Evolutionary conservation across 2,329 filamentous ascomycete species (phyloP).

Genomic region (Claviceps capensis): DNA sequence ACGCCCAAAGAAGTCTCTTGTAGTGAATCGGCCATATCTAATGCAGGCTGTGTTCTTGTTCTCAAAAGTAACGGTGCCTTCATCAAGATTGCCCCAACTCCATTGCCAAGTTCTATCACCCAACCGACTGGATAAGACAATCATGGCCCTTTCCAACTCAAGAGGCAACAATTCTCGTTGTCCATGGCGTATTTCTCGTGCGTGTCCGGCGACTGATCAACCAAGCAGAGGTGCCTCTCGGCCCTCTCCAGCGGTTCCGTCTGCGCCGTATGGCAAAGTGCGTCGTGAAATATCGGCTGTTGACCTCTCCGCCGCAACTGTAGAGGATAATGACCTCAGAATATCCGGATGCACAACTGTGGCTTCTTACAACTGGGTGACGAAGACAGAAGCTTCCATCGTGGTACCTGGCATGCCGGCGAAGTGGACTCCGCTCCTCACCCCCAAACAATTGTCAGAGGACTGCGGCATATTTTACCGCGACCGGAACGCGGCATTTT

Average conservation of each 20-base stretch:
- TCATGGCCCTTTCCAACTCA: background rate
- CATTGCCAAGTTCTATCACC: background rate
- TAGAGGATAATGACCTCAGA: background rate
- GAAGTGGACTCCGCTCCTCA: constrained; percentile 30
- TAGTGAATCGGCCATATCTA: background rate
- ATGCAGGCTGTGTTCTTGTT: background rate
- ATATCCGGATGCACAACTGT: background rate
- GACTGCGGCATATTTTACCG: constrained; percentile 38
- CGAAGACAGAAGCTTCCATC: background rate
- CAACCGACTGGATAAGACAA: too few relatives aligned
- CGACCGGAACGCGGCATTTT: constrained; percentile 39
- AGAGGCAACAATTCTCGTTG: background rate
- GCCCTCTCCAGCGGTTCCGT: background rate
- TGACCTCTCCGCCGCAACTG: background rate
- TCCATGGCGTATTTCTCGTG: background rate
- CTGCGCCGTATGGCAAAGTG: background rate
- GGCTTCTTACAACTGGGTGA: background rate
- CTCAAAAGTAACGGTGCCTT: too few relatives aligned
- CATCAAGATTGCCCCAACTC: background rate
- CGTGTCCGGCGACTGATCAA: background rate
- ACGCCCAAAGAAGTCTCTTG: background rate
- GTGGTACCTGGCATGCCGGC: constrained; percentile 26
- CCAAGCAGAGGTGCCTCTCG: background rate
- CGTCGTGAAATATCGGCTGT: background rate
- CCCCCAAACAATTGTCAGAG: constrained; percentile 20